phyloP scores from a whole-genome alignment of 257 asterid genomes.

The Ajuga chamaepitys region DNA sequence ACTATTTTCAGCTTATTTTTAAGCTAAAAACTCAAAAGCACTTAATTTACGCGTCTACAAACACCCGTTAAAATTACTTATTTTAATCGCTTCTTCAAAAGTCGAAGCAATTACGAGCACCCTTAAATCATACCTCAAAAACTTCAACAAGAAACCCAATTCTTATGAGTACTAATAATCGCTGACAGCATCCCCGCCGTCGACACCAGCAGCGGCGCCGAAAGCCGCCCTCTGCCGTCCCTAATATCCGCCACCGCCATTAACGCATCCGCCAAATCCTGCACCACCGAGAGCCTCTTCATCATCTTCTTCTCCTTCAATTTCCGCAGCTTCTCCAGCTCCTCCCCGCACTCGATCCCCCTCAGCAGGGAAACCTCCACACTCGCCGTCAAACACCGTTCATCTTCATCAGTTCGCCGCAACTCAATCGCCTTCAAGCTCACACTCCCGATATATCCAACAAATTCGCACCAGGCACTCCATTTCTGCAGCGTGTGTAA shows the following conservation, averaged over 20 bases:
- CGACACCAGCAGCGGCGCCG: slow-evolving; percentile 51
- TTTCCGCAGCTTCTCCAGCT: slow-evolving; percentile 43
- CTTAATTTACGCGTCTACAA: no score
- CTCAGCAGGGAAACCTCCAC: slow-evolving; percentile 38
- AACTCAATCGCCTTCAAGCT: slow-evolving; percentile 62
- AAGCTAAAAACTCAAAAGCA: no score
- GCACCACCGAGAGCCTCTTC: slow-evolving; percentile 75
- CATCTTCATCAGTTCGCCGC: slow-evolving; percentile 41
- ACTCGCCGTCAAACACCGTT: slow-evolving; percentile 41
- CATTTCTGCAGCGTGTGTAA: slow-evolving; percentile 39
- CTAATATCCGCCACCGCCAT: slow-evolving; percentile 87
- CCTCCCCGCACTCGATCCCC: slow-evolving; percentile 40
- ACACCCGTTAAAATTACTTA: no score
- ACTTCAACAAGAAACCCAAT: slow-evolving; percentile 61
- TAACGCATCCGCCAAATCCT: slow-evolving; percentile 81
- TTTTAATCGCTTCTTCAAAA: no score
- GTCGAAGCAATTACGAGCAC: no score
- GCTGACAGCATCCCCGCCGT: slow-evolving; percentile 74
- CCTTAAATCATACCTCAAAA: not conserved
- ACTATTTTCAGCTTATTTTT: no score
- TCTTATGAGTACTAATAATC: slow-evolving; percentile 78
- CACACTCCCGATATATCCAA: slow-evolving; percentile 82
- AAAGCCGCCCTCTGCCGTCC: slow-evolving; percentile 61
- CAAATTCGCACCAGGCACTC: slow-evolving; percentile 83
- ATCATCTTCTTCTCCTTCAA: slow-evolving; percentile 70